Percentiles rank a stretch among this genome's conserved stretches.
These are phyloP conservation scores for Hyphochytrium catenoides DNA, from an alignment of 352 stramenopile species.

Conservation along the genomic window DNA sequence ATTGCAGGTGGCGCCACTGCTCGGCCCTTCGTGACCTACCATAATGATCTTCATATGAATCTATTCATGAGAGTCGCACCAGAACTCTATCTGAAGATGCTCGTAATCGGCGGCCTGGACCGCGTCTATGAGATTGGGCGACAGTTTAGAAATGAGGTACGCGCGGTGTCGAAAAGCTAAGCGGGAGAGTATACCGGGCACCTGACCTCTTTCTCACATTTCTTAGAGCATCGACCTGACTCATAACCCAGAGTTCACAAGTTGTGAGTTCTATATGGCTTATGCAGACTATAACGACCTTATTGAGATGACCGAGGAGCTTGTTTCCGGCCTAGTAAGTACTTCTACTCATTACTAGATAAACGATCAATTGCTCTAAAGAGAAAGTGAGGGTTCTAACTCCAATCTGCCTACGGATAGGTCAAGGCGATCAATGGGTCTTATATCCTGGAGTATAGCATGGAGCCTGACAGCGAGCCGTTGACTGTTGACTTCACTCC, in stretches of 20 bases:
- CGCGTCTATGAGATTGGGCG: slow-evolving; percentile 94
- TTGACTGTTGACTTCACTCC: slow-evolving; percentile 76
- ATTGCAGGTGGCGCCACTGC: slow-evolving; percentile 82
- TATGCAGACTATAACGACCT: slow-evolving; percentile 96
- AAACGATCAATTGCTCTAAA: too few relatives aligned
- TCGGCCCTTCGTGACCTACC: slow-evolving; percentile 92
- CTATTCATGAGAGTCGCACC: slow-evolving; percentile 89
- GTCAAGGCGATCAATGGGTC: slow-evolving; percentile 68
- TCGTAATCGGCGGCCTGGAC: slow-evolving; percentile 93
- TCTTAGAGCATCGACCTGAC: slow-evolving; percentile 84
- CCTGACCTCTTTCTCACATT: too few relatives aligned
- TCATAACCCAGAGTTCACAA: slow-evolving; percentile 99
- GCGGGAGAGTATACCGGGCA: too few relatives aligned
- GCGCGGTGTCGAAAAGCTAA: too few relatives aligned
- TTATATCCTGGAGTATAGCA: slow-evolving; percentile 66
- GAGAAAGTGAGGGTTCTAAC: too few relatives aligned
- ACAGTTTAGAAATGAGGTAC: slow-evolving; percentile 98
- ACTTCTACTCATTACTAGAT: neutral
- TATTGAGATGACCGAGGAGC: slow-evolving; percentile 85
- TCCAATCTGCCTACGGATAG: too few relatives aligned
- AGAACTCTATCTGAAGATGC: slow-evolving; percentile 90
- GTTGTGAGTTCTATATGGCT: slow-evolving; percentile 93
- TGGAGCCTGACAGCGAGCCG: slow-evolving; percentile 32
- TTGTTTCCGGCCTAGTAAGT: slow-evolving; percentile 44
- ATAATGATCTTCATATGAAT: slow-evolving; percentile 88